Evolutionary conservation across 2,329 filamentous ascomycete species (phyloP).

Genomic region (Colletotrichum chlorophyti): DNA sequence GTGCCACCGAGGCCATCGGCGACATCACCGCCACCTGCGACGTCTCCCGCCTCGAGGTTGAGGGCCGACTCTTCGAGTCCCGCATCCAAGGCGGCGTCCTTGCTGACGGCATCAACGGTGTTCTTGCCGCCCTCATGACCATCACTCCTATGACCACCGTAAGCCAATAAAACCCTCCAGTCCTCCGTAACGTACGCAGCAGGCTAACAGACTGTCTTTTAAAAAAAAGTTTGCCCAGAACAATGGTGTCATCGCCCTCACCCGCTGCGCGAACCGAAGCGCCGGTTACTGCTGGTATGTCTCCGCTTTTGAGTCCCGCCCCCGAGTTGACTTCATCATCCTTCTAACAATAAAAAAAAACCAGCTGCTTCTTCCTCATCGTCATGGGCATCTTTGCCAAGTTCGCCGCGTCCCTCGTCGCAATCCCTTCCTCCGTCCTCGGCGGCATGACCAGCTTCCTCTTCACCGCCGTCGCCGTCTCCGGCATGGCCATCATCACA

Average conservation of each 20-base stretch:
- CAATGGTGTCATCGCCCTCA: conserved; percentile 84
- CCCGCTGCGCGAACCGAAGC: conserved; percentile 80
- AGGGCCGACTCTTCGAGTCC: conserved; percentile 75
- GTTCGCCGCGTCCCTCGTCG: conserved; percentile 79
- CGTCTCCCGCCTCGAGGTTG: conserved; percentile 77
- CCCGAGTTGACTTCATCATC: no score
- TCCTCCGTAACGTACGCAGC: not conserved
- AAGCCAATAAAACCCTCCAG: not conserved
- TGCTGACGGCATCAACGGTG: conserved; percentile 78
- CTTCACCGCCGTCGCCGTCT: conserved; percentile 78
- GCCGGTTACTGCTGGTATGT: conserved; percentile 73
- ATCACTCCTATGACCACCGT: conserved; percentile 77
- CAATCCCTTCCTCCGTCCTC: conserved; percentile 72
- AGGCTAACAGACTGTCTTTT: no score
- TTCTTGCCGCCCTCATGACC: conserved; percentile 78
- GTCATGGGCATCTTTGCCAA: conserved; percentile 85
- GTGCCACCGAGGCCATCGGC: conserved; percentile 80
- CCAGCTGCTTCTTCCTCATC: conserved; percentile 72
- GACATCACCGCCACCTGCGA: conserved; percentile 85
- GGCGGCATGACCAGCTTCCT: conserved; percentile 81
- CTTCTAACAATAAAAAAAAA: not conserved
- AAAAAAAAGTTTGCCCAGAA: conserved; percentile 74
- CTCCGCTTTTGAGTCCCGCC: not conserved
- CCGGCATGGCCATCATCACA: conserved; percentile 78
- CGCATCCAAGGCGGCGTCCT: conserved; percentile 81